Evolutionary conservation across 2,329 filamentous ascomycete genomes (phyloP), one percentile per base, ranked within the genome.

Genomic region (Alternaria incomplexa): DNA sequence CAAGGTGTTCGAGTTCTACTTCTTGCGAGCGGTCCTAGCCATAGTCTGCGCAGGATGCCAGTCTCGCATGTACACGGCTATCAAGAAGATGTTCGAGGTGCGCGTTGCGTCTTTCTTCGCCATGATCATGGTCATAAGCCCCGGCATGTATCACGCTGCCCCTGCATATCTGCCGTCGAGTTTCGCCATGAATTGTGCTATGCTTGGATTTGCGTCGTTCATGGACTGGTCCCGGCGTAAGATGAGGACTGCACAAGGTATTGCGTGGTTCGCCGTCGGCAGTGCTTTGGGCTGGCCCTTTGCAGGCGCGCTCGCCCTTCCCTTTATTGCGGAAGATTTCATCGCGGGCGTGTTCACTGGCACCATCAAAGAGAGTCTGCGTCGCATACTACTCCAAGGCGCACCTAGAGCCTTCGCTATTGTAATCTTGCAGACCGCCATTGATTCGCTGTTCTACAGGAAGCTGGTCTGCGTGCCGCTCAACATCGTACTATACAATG

Each of bases 401-500:
- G 83, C 86, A 10, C 81, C 91, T 3, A 86, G 89, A 5, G 90
- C 89, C 8, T 60, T 93, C 4, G 70, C 90, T 3, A 82, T 96
- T n/a, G 75, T 96, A 70, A 83, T 85, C 44, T 69, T 89, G 3
- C 93, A 97, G 75, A 85, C 90, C 6, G 81, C 83, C 6, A 83
- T 96, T 71, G 96, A 97, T 74, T 87, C 89, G 13, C 91, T 93
- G 76, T 97, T 97, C 79, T 98, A 97, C 82, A 90, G 88, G 68
- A 92, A 92, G 74, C 69, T 91, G 7, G 89, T 89, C 5, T 80
- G 94, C 43, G 93, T 97, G 7, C 89, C 93, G 0, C 91, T 93
- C 85, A 97, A 97, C 76, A 98, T 99, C 74, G 90, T 99, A 73
- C 88, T 91, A 68, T 99, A 99, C 85, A 99, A 99, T 77, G 88